Conservation (phyloP, 1,139 yeast genomes). For the Blastobotrys capitulatus region DNA sequence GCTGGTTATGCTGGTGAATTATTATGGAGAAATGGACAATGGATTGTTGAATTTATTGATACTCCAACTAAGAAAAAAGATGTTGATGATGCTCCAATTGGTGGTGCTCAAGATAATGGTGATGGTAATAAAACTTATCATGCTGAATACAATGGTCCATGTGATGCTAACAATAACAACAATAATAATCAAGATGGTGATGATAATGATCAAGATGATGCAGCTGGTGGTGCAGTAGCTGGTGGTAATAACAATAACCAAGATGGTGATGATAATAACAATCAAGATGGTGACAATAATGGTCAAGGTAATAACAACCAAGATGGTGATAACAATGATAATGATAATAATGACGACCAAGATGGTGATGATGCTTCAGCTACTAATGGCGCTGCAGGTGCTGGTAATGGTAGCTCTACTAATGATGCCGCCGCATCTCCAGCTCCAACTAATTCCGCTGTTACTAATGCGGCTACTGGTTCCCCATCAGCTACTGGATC, state of each 20-base stretch:
- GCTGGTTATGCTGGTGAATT: constrained; percentile 1
- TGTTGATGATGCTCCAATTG: neutral
- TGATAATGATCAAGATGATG: neutral
- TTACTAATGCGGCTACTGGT: neutral
- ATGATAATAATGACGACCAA: too few relatives aligned
- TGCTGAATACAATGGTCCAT: neutral
- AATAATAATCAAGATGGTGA: neutral
- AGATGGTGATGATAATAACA: neutral
- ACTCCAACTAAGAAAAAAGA: neutral
- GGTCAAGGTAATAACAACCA: too few relatives aligned
- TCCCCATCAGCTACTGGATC: neutral
- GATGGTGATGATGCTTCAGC: neutral
- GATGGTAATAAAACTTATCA: neutral
- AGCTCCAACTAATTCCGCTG: too few relatives aligned
- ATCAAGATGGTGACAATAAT: too few relatives aligned
- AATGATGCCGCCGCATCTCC: too few relatives aligned
- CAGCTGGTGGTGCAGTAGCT: neutral
- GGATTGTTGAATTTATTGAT: constrained; percentile 1
- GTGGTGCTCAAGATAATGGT: neutral
- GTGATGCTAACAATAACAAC: neutral
- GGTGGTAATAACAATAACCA: too few relatives aligned
- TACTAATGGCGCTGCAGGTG: neutral
- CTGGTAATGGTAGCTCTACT: neutral
- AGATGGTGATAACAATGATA: too few relatives aligned
- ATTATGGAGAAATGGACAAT: neutral